phyloP scores from a whole-genome alignment of 805 yeast genomes.

The Yamadazyma laniorum region DNA sequence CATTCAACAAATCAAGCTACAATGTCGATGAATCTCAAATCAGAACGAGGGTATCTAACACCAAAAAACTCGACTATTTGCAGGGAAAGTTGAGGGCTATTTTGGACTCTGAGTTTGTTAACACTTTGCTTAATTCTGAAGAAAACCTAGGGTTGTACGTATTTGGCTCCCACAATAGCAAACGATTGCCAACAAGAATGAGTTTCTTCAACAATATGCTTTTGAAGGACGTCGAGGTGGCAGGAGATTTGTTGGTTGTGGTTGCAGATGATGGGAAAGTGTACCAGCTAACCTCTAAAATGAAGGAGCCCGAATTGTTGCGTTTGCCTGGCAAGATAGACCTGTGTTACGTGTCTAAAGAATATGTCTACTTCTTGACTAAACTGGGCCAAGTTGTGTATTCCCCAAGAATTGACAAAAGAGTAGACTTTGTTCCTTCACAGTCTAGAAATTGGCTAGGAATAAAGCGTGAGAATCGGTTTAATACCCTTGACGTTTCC shows the following conservation, averaged over 20 bases:
- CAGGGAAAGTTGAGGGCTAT: constrained; percentile 25
- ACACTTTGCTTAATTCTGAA: constrained; percentile 21
- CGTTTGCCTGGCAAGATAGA: constrained; percentile 28
- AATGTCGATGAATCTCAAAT: constrained; percentile 23
- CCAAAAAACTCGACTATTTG: constrained; percentile 24
- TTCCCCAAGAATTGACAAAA: constrained; percentile 24
- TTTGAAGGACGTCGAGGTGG: constrained; percentile 56
- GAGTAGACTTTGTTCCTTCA: constrained; percentile 15
- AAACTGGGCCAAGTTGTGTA: constrained; percentile 36
- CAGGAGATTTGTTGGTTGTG: constrained; percentile 50
- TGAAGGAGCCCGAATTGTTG: constrained; percentile 22
- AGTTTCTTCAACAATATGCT: constrained; percentile 60
- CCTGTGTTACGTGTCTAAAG: constrained; percentile 48
- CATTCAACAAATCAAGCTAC: constrained; percentile 30
- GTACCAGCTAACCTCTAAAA: constrained; percentile 53
- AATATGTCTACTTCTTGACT: constrained; percentile 44
- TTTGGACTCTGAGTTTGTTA: constrained; percentile 20
- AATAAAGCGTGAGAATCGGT: constrained; percentile 6
- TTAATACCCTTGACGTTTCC: constrained; percentile 11
- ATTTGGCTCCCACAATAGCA: constrained; percentile 32
- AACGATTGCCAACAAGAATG: constrained; percentile 57
- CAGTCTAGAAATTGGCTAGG: constrained; percentile 25
- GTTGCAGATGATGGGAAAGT: constrained; percentile 69
- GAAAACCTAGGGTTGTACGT: constrained; percentile 35
- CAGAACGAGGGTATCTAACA: constrained; percentile 28